phyloP scores from a whole-genome alignment of 1,284 basidiomycete species.

The Boletus mariae region DNA sequence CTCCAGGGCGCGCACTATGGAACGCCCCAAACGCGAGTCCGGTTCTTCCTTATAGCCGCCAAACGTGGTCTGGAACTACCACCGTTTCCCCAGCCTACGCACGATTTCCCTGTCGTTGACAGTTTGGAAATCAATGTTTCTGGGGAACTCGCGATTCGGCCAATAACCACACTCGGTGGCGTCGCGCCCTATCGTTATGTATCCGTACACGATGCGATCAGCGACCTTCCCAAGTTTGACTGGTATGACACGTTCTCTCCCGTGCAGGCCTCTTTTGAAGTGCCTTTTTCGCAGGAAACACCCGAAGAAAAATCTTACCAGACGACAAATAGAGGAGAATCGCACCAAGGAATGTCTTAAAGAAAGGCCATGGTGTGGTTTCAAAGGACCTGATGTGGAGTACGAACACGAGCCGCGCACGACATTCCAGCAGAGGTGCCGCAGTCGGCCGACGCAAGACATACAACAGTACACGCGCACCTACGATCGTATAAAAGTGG shows the following conservation, averaged over 20 bases:
- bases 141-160: slow-evolving; percentile 37
- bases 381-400: slow-evolving; percentile 15
- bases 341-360: slow-evolving; percentile 37
- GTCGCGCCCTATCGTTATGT: slow-evolving; percentile 52
- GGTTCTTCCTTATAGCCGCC: slow-evolving; percentile 71
- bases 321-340: slow-evolving; percentile 14
- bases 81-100: slow-evolving; percentile 63
- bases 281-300: slow-evolving; percentile 25
- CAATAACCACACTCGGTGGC: slow-evolving; percentile 46
- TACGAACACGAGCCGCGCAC: slow-evolving; percentile 51
- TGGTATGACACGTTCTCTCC: slow-evolving; percentile 44
- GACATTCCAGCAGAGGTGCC: slow-evolving; percentile 46
- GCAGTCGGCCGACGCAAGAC: slow-evolving; percentile 40
- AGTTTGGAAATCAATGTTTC: slow-evolving; percentile 48
- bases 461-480: slow-evolving; percentile 50
- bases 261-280: slow-evolving; percentile 1
- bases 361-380: slow-evolving; percentile 42
- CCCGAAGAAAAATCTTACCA: slow-evolving; percentile 7
- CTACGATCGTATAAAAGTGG: slow-evolving; percentile 37
- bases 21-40: slow-evolving; percentile 61
- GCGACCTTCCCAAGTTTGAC: slow-evolving; percentile 63
- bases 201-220: slow-evolving; percentile 64
- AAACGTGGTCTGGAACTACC: slow-evolving; percentile 51
- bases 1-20: slow-evolving; percentile 74
- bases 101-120: slow-evolving; percentile 51